Base-by-base conservation (phyloP, 2,329 filamentous ascomycete species). In the Alternaria gaisen region DNA sequence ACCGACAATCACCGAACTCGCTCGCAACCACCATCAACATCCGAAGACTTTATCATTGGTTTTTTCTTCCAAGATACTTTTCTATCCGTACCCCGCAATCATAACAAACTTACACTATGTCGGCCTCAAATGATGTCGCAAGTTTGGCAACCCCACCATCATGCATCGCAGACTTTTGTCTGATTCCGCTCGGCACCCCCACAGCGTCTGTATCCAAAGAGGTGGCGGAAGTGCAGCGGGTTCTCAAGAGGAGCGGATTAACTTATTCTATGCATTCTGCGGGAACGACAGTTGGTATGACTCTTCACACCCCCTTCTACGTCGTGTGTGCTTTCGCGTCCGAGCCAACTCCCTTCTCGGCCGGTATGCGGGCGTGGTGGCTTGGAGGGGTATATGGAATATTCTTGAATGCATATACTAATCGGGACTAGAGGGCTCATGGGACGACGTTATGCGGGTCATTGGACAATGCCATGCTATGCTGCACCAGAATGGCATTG, bases 211-310 rank as follows among this genome's bases (percentile, higher is more conserved):
- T 85, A n/a, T 82, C 81, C 7, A 78, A 80, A 56, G 91, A 98
- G 77, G 89, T 99, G 30, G 94, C 94, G 34, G 89, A 91, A 65
- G 93, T 98, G 38, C 94, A 98, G 82, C 88, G 90, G 58, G 84
- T 98, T 36, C 85, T 99, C 71, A 88, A 91, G 79, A 88, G 87
- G 55, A 95, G 91, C 69, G 93, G 93, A 2, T 79, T 98, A 64
- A 89, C 88, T 66, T 94, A 94, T 77, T 89, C 86, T 47, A 95
- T 98, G 92, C 94, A 98, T 80, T 94, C 92, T 26, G 94, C 93
- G 2, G 95, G 94, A 12, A 97, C 94, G 0, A 98, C 94, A 0
- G 87, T 98, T 56, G 93, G 93, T 95, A 83, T 60, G 89, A 51
- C 11, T 61, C 20, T 30, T 38, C 22, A 30, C 46, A 22, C 30